These are phyloP conservation scores for Coemansia pectinata DNA, from an alignment of 192 early-diverging fungal genomes.

Conservation along the genomic window DNA sequence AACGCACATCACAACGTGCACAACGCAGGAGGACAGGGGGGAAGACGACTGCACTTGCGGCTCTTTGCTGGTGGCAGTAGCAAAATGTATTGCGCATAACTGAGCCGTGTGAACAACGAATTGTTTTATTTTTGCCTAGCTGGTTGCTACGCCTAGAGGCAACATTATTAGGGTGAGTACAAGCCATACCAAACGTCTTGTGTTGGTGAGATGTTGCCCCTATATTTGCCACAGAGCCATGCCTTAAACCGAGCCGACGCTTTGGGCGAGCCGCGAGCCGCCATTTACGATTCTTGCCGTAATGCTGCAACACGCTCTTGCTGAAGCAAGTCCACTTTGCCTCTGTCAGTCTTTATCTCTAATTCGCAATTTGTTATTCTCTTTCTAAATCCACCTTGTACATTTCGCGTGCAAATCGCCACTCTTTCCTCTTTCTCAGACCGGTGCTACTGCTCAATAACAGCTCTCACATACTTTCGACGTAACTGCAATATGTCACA, in stretches of 20 bases:
- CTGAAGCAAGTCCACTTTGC: not conserved
- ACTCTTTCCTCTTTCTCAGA: not conserved
- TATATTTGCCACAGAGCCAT: not conserved
- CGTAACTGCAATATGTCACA: conserved; percentile 30
- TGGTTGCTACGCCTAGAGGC: not conserved
- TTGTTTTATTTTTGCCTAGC: not conserved
- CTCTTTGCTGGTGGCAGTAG: not conserved
- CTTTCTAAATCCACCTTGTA: not conserved
- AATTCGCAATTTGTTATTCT: not conserved
- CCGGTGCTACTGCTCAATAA: not conserved
- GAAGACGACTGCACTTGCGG: not conserved
- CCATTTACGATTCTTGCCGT: not conserved
- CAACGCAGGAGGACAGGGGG: conserved; percentile 1
- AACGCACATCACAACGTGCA: not conserved
- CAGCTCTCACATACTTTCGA: not conserved
- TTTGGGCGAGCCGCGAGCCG: not conserved
- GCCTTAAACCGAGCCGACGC: not conserved
- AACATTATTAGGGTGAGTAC: not conserved
- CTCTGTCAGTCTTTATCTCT: not conserved
- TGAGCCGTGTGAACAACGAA: not conserved
- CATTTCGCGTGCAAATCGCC: not conserved
- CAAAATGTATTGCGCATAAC: not conserved
- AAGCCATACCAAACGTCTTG: not conserved
- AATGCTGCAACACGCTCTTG: conserved; percentile 5
- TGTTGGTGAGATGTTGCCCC: not conserved